These are phyloP conservation scores for Rostrohypoxylon terebratum DNA, from an alignment of 495 filamentous ascomycete genomes.

Conservation along the genomic window DNA sequence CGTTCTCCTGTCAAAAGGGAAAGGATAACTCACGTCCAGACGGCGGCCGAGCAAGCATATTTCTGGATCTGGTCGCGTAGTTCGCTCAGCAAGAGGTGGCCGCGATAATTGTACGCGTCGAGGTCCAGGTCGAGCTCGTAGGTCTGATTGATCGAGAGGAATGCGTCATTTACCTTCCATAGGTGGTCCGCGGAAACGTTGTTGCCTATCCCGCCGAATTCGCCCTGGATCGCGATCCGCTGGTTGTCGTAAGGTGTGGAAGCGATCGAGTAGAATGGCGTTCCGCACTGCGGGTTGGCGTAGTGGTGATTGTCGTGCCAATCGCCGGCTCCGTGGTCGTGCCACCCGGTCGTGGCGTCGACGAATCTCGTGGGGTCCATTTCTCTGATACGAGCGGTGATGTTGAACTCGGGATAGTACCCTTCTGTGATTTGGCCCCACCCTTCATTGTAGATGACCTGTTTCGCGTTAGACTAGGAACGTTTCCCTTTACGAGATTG, in stretches of 20 bases:
- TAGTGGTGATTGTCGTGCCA: slow-evolving; percentile 76
- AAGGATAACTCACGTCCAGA: slow-evolving; percentile 48
- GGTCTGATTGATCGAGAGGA: slow-evolving; percentile 70
- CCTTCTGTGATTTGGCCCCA: slow-evolving; percentile 69
- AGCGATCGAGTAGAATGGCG: slow-evolving; percentile 68
- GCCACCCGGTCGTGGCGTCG: slow-evolving; percentile 70
- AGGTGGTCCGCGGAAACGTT: slow-evolving; percentile 67
- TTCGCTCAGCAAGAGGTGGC: slow-evolving; percentile 63
- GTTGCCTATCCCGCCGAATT: slow-evolving; percentile 74
- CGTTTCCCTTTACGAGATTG: not conserved
- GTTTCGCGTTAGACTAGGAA: slow-evolving; percentile 17
- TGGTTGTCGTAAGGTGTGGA: slow-evolving; percentile 68
- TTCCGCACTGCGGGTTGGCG: slow-evolving; percentile 75
- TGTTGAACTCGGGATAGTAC: slow-evolving; percentile 64
- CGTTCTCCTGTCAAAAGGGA: not conserved
- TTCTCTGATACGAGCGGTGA: slow-evolving; percentile 64
- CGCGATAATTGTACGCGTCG: slow-evolving; percentile 74
- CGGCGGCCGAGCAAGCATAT: slow-evolving; percentile 61
- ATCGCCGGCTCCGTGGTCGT: slow-evolving; percentile 48
- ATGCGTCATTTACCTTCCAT: slow-evolving; percentile 69
- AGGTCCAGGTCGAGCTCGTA: slow-evolving; percentile 71
- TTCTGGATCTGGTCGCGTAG: slow-evolving; percentile 67
- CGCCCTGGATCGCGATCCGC: slow-evolving; percentile 74
- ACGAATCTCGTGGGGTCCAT: slow-evolving; percentile 73
- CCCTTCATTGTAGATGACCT: slow-evolving; percentile 78